Base-by-base conservation (phyloP, 2,329 filamentous ascomycete genomes). In the Fusarium sp. region DNA sequence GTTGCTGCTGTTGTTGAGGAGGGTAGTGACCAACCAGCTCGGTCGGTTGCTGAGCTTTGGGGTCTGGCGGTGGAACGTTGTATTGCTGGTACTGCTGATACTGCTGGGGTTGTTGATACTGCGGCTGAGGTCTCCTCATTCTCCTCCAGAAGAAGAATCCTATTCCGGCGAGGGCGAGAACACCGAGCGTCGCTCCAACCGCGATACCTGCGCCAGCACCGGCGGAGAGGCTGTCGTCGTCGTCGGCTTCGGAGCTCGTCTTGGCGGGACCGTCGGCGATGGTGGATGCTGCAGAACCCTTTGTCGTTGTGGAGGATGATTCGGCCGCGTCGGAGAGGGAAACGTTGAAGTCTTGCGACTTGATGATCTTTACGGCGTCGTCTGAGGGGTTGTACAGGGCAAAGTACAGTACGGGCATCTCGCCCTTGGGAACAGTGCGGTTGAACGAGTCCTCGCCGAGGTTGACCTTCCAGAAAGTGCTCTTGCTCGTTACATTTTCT, bases 401-500 rank as follows among this genome's bases (percentile, higher is more conserved):
- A 13, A 70, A 70, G 57, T 59, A 70, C 30, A 70, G 63, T 13
- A 64, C 35, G 13, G 30, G 23, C 18, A 64, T 66, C 8, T 9
- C 23, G 2, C 43, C 30, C 16, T 41, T 18, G 35, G 3, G 32
- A 35, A 11, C 30, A 13, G 30, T 68, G 16, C 9, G 62, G 30
- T 56, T 8, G 10, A 70, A 70, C 0, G n/a, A 18, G 50, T 64
- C 64, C 11, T 41, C 43, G 0, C 48, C 20, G 20, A 64, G 68
- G 3, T 20, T 35, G 16, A 50, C 34, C 3, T 56, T 67, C 67
- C 67, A 70, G 4, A 54, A 58, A 8, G 48, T 64, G 13, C 34
- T 64, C 25, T 56, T 70, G 13, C 63, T 60, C 11, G 67, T 69
- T 8, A 45, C 57, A 35, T 70, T 68, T 10, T 50, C 67, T 70